These are phyloP conservation scores for Mucor racemosus DNA, from an alignment of 371 early-diverging fungal species.

Conservation along the genomic window DNA sequence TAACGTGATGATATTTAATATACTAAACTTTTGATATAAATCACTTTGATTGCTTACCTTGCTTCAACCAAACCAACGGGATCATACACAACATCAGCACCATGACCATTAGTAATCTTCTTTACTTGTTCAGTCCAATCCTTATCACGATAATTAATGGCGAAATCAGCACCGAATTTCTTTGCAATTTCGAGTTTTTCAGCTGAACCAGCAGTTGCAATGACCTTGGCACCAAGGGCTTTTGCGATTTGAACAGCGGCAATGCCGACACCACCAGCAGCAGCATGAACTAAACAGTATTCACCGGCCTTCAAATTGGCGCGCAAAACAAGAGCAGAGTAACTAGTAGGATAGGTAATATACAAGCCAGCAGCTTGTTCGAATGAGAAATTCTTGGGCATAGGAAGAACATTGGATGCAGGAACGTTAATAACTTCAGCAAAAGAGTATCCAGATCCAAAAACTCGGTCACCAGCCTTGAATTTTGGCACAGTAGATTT, in stretches of 20 bases:
- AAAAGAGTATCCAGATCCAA: slow-evolving; percentile 74
- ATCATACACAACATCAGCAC: slow-evolving; percentile 80
- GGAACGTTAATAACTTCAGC: slow-evolving; percentile 69
- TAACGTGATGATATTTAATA: background rate
- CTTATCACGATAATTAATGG: slow-evolving; percentile 78
- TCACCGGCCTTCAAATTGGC: slow-evolving; percentile 70
- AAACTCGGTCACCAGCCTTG: slow-evolving; percentile 79
- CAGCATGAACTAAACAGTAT: slow-evolving; percentile 80
- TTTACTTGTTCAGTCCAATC: slow-evolving; percentile 80
- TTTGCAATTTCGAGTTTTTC: slow-evolving; percentile 76
- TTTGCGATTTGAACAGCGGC: slow-evolving; percentile 74
- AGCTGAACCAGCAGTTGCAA: slow-evolving; percentile 81
- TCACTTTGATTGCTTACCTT: slow-evolving; percentile 36
- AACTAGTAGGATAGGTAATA: slow-evolving; percentile 85
- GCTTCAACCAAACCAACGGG: slow-evolving; percentile 79
- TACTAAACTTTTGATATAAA: background rate
- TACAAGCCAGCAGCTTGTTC: slow-evolving; percentile 82
- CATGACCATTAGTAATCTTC: slow-evolving; percentile 70
- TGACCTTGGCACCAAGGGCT: slow-evolving; percentile 82
- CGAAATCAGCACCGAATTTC: slow-evolving; percentile 77
- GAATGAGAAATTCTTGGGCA: slow-evolving; percentile 72
- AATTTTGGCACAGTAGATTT: slow-evolving; percentile 53
- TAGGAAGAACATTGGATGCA: slow-evolving; percentile 55
- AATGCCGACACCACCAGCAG: slow-evolving; percentile 79
- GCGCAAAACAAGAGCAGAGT: slow-evolving; percentile 75